Base-by-base conservation (phyloP, 2,329 filamentous ascomycete genomes). In the Davidsoniella eucalypti region DNA sequence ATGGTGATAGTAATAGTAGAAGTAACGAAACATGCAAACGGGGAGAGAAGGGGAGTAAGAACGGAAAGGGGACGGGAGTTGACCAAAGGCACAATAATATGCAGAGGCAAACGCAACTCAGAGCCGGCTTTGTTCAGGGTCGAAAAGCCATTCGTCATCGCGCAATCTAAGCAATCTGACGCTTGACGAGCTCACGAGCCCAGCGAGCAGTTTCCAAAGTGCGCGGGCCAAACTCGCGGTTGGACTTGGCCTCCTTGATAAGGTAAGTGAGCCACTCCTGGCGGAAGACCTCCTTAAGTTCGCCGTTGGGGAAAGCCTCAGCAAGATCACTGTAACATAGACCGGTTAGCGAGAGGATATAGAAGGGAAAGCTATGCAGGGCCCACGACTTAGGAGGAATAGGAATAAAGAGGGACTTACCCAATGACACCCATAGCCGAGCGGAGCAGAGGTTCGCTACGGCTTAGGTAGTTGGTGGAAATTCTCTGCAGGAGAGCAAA, bases 341-440 rank as follows among this genome's bases (percentile, higher is more conserved):
- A 25, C n/a, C 5, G 12, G 61, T 72, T 62, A 76, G 65, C 51
- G 29, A 43, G 37, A 23, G 33, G 17, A 56, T 52, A 47, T 47
- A 39, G 53, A 44, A 14, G 38, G 17, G 14, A 12, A 7, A 42
- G 18, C 18, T 10, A 46, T 5, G 29, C 29, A 33, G 33, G 37
- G 8, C n/a, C 33, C 12, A 44, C 7, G 18, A 9, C 10, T 39
- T 49, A 21, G 21, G 4, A 33, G 47, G 49, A 39, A 42, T 12
- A 43, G 17, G 17, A 23, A 29, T 29, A 21, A 37, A 42, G 14
- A 8, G 25, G 16, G 16, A 67, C 81, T 63, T 76, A 94, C 87
- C 88, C 92, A 68, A 98, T 85, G 50, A 96, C 88, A 64, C 92
- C 92, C 86, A 96, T 96, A 7, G 84, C 78, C n/a, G 90, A 85